These are phyloP conservation scores for Neofusicoccum parvum DNA, from an alignment of 2,329 filamentous ascomycete species.

Conservation along the genomic window DNA sequence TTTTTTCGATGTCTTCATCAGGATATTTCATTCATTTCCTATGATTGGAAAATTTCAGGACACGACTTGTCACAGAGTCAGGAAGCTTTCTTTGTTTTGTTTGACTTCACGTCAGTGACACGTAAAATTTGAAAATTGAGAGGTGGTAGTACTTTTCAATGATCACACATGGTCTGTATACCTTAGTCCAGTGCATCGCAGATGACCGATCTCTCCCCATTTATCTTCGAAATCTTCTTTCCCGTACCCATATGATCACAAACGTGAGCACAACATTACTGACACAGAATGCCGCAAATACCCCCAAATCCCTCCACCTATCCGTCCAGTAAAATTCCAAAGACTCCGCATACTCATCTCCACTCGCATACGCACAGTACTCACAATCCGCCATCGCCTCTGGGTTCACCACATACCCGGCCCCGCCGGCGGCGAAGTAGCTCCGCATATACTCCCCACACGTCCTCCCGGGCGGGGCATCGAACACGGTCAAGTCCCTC, in stretches of 20 bases:
- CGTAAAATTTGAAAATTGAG: no score
- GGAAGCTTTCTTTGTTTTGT: no score
- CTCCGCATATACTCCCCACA: conserved; percentile 62
- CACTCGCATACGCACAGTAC: conserved; percentile 64
- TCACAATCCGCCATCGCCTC: conserved; percentile 57
- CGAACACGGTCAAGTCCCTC: conserved; percentile 63
- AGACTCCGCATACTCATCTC: conserved; percentile 55
- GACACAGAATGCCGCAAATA: neutral
- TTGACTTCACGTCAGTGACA: no score
- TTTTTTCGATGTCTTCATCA: no score
- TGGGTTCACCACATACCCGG: conserved; percentile 60
- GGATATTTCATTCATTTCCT: no score
- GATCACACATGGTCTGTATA: no score
- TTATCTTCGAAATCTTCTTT: no score
- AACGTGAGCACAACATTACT: neutral
- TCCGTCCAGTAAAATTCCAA: neutral
- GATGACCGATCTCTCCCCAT: no score
- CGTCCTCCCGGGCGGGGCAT: conserved; percentile 58
- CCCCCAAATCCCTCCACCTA: neutral
- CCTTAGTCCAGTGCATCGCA: no score
- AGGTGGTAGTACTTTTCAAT: no score
- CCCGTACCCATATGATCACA: neutral
- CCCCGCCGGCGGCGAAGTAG: conserved; percentile 55
- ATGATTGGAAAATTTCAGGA: no score
- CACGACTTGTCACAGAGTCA: no score